Evolutionary conservation across 768 basidiomycete species (phyloP).

Genomic region (Epithele typhae): DNA sequence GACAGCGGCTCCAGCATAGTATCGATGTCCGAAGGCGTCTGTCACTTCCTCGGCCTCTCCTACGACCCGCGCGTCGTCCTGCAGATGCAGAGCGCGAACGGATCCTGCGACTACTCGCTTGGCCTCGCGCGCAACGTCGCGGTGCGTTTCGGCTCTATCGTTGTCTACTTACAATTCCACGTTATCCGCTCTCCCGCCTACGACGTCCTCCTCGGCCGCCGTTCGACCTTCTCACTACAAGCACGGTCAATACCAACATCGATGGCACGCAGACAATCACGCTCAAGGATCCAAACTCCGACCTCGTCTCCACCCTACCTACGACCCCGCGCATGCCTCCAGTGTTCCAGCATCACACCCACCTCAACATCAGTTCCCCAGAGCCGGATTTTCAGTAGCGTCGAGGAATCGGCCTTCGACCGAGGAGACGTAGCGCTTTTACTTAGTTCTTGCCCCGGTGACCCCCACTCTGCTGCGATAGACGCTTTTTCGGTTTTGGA

Average conservation of each 20-base stretch:
- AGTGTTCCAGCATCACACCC: background rate
- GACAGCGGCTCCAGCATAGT: slow-evolving; percentile 22
- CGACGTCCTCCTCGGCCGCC: slow-evolving; percentile 10
- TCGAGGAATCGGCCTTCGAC: slow-evolving; percentile 13
- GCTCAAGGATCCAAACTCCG: slow-evolving; percentile 7
- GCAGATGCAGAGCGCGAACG: slow-evolving; percentile 16
- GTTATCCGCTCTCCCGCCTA: slow-evolving; percentile 6
- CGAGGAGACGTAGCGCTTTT: slow-evolving; percentile 12
- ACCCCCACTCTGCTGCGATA: background rate
- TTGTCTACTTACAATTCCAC: slow-evolving; percentile 8
- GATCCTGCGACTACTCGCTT: slow-evolving; percentile 6
- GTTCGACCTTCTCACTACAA: slow-evolving; percentile 4
- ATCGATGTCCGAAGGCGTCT: slow-evolving; percentile 20
- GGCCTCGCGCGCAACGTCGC: slow-evolving; percentile 15
- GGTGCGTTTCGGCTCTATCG: slow-evolving; percentile 3
- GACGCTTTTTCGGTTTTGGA: background rate
- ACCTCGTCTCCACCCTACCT: background rate
- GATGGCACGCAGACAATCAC: slow-evolving; percentile 4
- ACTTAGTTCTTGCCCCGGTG: background rate
- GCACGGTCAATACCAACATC: background rate
- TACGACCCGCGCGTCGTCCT: slow-evolving; percentile 11
- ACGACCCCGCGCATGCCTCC: background rate
- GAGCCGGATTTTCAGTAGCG: slow-evolving; percentile 4
- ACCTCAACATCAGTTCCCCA: background rate
- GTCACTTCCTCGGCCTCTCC: slow-evolving; percentile 8